Conservation (phyloP, 1,284 basidiomycete genomes). For the Sphaerobolus stellatus region DNA sequence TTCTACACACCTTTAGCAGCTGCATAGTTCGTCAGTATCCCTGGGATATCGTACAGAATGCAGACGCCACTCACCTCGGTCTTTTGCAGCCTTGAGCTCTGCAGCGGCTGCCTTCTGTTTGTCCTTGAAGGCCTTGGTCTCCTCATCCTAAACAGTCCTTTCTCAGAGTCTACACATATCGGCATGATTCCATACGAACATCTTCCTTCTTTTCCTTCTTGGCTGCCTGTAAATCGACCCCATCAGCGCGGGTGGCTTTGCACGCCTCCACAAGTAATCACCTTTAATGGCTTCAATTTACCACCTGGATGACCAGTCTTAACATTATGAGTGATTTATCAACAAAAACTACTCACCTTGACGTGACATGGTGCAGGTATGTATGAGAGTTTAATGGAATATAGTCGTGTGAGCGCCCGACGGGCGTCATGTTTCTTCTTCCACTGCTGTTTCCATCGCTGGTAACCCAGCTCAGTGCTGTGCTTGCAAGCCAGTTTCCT, state of each 20-base stretch:
- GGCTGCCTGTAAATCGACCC: conserved; percentile 49
- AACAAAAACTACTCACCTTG: conserved; percentile 46
- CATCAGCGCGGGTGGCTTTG: too few species aligned
- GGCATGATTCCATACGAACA: neutral
- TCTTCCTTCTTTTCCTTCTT: conserved; percentile 77
- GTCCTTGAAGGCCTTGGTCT: conserved; percentile 68
- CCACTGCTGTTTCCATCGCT: too few species aligned
- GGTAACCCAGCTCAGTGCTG: conserved; percentile 20
- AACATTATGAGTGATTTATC: neutral
- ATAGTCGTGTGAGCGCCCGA: too few species aligned
- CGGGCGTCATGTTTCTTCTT: too few species aligned
- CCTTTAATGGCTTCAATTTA: conserved; percentile 77
- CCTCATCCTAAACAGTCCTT: conserved; percentile 46
- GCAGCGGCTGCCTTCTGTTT: conserved; percentile 71
- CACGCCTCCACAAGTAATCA: too few species aligned
- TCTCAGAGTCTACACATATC: neutral
- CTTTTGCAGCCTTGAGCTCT: conserved; percentile 63
- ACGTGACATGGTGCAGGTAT: conserved; percentile 55
- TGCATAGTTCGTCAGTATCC: conserved; percentile 27
- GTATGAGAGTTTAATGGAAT: too few species aligned
- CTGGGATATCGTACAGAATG: conserved; percentile 10
- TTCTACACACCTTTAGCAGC: conserved; percentile 58
- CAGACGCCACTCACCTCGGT: conserved; percentile 55
- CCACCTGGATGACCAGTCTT: conserved; percentile 43
- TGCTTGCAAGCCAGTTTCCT: conserved; percentile 10